Conservation (phyloP, 768 basidiomycete genomes). For the Gelatoporia subvermispora region DNA sequence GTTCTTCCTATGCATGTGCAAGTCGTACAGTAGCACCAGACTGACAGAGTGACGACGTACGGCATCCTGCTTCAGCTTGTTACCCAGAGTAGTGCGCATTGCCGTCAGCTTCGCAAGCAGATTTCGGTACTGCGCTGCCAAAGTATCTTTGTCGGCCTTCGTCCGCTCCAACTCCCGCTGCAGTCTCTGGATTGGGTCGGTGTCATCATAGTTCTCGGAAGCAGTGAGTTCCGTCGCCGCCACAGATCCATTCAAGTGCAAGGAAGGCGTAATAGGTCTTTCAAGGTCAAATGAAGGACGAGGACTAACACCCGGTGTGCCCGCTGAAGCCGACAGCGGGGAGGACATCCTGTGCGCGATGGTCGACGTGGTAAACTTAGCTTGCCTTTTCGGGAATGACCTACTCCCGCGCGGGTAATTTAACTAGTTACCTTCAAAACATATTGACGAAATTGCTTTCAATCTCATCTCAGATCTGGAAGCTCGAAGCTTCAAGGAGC, state of each 20-base stretch:
- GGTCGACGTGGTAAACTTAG: no score
- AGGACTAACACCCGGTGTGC: slow-evolving; percentile 8
- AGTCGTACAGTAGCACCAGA: slow-evolving; percentile 3
- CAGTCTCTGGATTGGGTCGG: slow-evolving; percentile 54
- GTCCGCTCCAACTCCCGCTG: slow-evolving; percentile 73
- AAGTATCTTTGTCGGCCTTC: slow-evolving; percentile 81
- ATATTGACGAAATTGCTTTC: no score
- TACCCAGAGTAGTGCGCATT: slow-evolving; percentile 91
- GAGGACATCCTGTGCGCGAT: slow-evolving; percentile 8
- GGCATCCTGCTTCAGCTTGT: slow-evolving; percentile 94
- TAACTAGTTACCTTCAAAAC: no score
- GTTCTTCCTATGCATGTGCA: slow-evolving; percentile 75
- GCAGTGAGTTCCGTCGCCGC: slow-evolving; percentile 15
- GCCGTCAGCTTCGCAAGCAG: slow-evolving; percentile 84
- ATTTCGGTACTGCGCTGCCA: slow-evolving; percentile 80
- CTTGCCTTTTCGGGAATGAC: no score
- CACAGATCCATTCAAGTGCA: slow-evolving; percentile 22
- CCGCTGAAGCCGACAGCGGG: slow-evolving; percentile 10
- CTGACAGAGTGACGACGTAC: slow-evolving; percentile 40
- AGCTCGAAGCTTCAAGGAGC: no score
- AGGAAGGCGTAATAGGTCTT: slow-evolving; percentile 14
- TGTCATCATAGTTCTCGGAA: slow-evolving; percentile 30
- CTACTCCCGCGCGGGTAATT: no score
- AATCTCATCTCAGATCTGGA: no score
- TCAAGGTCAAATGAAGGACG: slow-evolving; percentile 26